Percentiles rank a stretch among this genome's conserved stretches.
Conservation (phyloP, 2,329 filamentous ascomycete species). For the Penicillium sp. region DNA sequence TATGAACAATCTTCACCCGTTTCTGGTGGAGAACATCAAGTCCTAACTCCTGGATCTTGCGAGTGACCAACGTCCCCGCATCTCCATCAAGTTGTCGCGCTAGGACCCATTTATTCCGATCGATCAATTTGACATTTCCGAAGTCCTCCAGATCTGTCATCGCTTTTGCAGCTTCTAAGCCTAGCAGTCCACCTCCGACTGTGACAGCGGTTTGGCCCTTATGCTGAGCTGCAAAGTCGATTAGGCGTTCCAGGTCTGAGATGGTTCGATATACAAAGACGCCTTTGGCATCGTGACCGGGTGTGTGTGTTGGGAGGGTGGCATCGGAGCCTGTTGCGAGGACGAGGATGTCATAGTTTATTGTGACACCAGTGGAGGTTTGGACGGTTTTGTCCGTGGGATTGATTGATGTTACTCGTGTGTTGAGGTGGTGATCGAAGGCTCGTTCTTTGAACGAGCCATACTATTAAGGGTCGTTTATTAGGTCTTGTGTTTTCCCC, state of each 20-base stretch:
- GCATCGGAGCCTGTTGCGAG: constrained; percentile 86
- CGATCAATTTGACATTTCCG: constrained; percentile 72
- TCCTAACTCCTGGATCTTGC: constrained; percentile 75
- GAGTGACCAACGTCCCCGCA: constrained; percentile 76
- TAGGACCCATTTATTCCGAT: constrained; percentile 79
- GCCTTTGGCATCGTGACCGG: constrained; percentile 74
- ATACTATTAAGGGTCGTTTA: constrained; percentile 52
- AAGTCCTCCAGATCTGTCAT: constrained; percentile 84
- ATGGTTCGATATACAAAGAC: constrained; percentile 91
- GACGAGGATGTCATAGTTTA: constrained; percentile 77
- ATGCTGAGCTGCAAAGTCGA: constrained; percentile 66
- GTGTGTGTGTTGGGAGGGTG: constrained; percentile 68
- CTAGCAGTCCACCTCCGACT: constrained; percentile 80
- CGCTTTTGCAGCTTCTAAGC: constrained; percentile 85
- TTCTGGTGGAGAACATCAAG: constrained; percentile 78
- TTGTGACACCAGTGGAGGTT: constrained; percentile 67
- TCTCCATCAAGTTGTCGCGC: constrained; percentile 79
- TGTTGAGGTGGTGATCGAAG: constrained; percentile 74
- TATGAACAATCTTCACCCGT: constrained; percentile 70
- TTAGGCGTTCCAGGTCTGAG: constrained; percentile 74
- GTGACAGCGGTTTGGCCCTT: constrained; percentile 71
- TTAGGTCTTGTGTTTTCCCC: not conserved
- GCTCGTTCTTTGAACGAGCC: constrained; percentile 64
- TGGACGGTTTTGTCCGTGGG: constrained; percentile 64
- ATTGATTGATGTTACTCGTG: constrained; percentile 67